Conservation (phyloP, 2,329 filamentous ascomycete genomes). For the Macroventuria anomochaeta region DNA sequence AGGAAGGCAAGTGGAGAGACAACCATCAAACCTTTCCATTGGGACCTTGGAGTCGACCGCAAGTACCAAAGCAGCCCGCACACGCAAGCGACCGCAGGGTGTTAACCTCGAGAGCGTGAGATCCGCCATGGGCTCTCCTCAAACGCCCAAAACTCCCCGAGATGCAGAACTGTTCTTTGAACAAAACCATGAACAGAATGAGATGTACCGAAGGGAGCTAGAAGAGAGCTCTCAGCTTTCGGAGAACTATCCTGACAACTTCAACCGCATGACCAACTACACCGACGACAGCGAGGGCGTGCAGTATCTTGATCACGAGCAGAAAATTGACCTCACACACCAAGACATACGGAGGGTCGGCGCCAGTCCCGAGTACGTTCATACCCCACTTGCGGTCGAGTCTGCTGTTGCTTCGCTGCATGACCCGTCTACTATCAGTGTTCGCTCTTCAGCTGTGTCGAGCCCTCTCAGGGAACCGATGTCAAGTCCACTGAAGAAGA, state of each 20-base stretch:
- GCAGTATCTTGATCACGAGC: constrained; percentile 59
- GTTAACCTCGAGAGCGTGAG: constrained; percentile 59
- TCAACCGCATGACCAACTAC: constrained; percentile 57
- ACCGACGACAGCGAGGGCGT: constrained; percentile 64
- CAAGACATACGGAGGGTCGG: constrained; percentile 74
- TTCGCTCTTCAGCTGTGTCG: constrained; percentile 44
- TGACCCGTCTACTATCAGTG: constrained; percentile 77
- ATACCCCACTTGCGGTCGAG: constrained; percentile 76
- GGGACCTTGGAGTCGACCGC: constrained; percentile 64
- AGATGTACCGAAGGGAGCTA: constrained; percentile 57
- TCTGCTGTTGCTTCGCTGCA: constrained; percentile 91
- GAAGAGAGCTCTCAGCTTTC: constrained; percentile 54
- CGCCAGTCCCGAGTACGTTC: constrained; percentile 77
- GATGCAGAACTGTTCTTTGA: constrained; percentile 59
- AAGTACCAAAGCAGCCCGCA: constrained; percentile 63
- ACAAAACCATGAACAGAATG: constrained; percentile 65
- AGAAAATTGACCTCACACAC: constrained; percentile 61
- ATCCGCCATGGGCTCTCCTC: constrained; percentile 53
- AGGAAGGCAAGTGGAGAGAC: constrained; percentile 61
- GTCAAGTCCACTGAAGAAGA: constrained; percentile 32
- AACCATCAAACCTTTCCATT: constrained; percentile 64
- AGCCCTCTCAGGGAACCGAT: constrained; percentile 28
- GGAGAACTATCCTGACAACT: constrained; percentile 56
- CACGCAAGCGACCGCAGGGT: constrained; percentile 60
- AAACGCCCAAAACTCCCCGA: constrained; percentile 42